Evolutionary conservation across 805 yeast genomes (phyloP), one percentile per base, ranked within the genome.

Genomic region (Kodamaea neixiangensis): DNA sequence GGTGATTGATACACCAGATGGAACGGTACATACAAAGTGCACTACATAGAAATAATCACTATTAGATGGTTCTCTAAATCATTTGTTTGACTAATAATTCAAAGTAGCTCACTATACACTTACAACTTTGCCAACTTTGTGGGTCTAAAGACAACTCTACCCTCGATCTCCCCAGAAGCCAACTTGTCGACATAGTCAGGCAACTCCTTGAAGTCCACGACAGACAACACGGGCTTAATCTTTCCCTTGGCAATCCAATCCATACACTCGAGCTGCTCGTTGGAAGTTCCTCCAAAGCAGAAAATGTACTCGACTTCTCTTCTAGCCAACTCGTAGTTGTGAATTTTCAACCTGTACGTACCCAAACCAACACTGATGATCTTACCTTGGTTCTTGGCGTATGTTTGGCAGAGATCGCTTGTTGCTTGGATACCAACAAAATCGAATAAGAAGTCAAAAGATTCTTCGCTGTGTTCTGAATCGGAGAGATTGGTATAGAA

Each of bases 301-400:
- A 69, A 75, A 31, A 68, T 58, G 38, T 76, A 54, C 46, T 67
- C 64, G 21, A 73, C 65, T 57, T 78, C 81, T 51, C 77, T 65
- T 44, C 72, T 52, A 11, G 78, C 77, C 49, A 76, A 57, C 3
- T 66, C 66, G 51, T 58, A 71, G 49, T 72, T 69, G 35, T 61
- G 62, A 35, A 75, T 51, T 4, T 45, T 44, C 15, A 76, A 54
- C 41, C 66, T 64, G 47, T 62, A 59, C 29, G 60, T 61, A 0
- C 77, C 80, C 52, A 78, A 61, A 1, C 82, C 82, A 6, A 77
- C 68, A 55, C 75, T 68, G 18, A 73, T 62, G 29, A 77, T 67
- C 40, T 63, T 67, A 3, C 82, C 82, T 7, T 61, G 58, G 7
- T 56, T 38, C 18, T 62, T 66, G 22, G 72, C 69, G 52, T 62